Evolutionary conservation across 148 eudicot genomes (phyloP).

Genomic region (Dianthus caryophyllus): DNA sequence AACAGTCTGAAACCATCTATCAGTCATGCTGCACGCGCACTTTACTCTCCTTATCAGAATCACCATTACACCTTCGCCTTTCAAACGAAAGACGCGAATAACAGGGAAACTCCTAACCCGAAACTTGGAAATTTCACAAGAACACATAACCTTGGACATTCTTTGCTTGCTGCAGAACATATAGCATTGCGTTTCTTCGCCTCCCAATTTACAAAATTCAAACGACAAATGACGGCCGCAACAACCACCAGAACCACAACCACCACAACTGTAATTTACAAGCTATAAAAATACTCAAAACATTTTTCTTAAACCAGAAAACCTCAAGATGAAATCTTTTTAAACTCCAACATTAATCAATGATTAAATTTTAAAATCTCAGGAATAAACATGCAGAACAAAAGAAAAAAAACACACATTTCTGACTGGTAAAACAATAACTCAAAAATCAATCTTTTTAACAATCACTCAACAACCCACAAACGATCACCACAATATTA

Average conservation of each 20-base stretch:
- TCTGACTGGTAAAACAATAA: neutral
- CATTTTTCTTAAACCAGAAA: no score
- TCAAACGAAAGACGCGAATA: neutral
- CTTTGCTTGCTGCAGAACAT: constrained; percentile 10
- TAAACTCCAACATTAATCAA: neutral
- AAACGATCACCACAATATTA: neutral
- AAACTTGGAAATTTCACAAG: neutral
- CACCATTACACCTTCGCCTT: neutral
- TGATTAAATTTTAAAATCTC: neutral
- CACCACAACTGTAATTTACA: neutral
- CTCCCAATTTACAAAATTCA: no score
- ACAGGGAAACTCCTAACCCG: neutral
- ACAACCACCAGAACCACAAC: neutral
- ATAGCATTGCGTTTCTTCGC: neutral
- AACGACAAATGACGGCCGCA: no score
- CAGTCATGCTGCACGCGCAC: neutral
- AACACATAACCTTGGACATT: constrained; percentile 1
- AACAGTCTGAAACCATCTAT: neutral
- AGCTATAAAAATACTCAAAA: neutral
- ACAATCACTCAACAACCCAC: constrained; percentile 6
- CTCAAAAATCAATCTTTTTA: neutral
- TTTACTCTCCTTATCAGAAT: neutral
- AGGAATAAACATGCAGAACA: neutral
- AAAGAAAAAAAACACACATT: neutral
- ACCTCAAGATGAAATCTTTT: neutral